Conservation (phyloP, 2,329 filamentous ascomycete species). For the Clarireedia hainanense region DNA sequence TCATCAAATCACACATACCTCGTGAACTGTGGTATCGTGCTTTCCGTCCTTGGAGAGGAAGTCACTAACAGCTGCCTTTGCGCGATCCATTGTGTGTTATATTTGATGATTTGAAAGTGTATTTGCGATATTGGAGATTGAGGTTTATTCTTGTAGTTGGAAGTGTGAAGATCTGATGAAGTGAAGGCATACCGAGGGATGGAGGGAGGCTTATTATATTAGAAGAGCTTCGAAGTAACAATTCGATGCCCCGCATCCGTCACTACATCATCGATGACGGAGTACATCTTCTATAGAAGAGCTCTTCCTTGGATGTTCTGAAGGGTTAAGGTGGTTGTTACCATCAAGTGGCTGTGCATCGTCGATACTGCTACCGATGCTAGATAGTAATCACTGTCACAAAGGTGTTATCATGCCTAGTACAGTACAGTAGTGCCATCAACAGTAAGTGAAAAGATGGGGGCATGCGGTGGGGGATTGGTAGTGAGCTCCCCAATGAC, state of each 20-base stretch:
- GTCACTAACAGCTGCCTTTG: conserved; percentile 52
- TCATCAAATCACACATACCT: conserved; percentile 29
- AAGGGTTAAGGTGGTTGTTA: background rate
- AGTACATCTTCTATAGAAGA: background rate
- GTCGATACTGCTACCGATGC: background rate
- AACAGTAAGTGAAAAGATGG: no score
- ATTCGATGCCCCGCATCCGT: background rate
- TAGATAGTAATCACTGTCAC: background rate
- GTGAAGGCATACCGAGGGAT: background rate
- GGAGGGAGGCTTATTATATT: background rate
- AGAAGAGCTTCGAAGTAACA: background rate
- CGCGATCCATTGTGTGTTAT: conserved; percentile 47
- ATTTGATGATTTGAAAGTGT: background rate
- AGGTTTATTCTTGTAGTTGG: no score
- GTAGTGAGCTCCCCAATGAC: no score
- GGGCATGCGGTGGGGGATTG: no score
- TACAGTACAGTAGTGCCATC: no score
- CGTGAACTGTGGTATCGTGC: conserved; percentile 63
- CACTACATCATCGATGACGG: conserved; percentile 23
- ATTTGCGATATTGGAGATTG: background rate
- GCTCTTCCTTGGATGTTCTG: background rate
- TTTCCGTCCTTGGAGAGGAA: conserved; percentile 56
- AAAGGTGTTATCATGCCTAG: background rate
- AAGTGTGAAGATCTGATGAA: background rate
- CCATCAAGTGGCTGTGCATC: conserved; percentile 2